Percentiles rank a stretch among this genome's conserved stretches.
phyloP scores from a whole-genome alignment of 352 stramenopile genomes.

The Globisporangium camurandrum region DNA sequence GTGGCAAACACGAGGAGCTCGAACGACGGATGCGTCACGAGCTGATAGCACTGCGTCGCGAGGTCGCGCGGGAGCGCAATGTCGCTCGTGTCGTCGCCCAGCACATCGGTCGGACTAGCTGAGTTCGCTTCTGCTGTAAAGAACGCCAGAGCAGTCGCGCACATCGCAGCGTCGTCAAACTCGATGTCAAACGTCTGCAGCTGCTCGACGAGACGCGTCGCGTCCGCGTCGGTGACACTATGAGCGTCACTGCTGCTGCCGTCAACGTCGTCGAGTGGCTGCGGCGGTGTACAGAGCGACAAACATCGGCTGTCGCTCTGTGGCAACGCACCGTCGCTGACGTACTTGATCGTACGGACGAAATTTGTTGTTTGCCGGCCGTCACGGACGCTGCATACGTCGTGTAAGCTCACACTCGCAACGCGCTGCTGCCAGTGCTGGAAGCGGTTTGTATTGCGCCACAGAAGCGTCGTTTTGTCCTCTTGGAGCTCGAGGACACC shows the following conservation, averaged over 20 bases:
- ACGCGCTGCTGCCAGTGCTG: conserved; percentile 18
- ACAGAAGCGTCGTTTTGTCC: conserved; percentile 60
- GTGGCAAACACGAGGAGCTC: conserved; percentile 59
- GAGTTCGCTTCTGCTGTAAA: conserved; percentile 47
- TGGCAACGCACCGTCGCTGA: conserved; percentile 33
- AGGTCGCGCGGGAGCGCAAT: conserved; percentile 39
- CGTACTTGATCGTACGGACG: conserved; percentile 78
- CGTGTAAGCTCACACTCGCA: conserved; percentile 28
- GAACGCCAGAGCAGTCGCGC: conserved; percentile 49
- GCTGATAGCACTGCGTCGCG: conserved; percentile 54
- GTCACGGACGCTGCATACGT: conserved; percentile 52
- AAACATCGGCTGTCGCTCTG: conserved; percentile 62
- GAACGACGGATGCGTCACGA: conserved; percentile 67
- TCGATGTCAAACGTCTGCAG: conserved; percentile 66
- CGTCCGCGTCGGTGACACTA: conserved; percentile 5
- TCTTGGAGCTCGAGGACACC: conserved; percentile 53
- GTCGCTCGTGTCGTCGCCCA: conserved; percentile 30
- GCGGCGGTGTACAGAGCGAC: conserved; percentile 30
- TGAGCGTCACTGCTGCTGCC: not conserved
- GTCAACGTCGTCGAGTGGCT: not conserved
- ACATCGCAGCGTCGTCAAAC: conserved; percentile 42
- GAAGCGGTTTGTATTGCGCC: conserved; percentile 34
- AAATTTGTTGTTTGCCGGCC: conserved; percentile 76
- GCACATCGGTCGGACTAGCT: conserved; percentile 34
- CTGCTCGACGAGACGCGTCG: conserved; percentile 7